These are phyloP conservation scores for Sergeia podlipaevii DNA, from an alignment of 208 protist species.

Conservation along the genomic window DNA sequence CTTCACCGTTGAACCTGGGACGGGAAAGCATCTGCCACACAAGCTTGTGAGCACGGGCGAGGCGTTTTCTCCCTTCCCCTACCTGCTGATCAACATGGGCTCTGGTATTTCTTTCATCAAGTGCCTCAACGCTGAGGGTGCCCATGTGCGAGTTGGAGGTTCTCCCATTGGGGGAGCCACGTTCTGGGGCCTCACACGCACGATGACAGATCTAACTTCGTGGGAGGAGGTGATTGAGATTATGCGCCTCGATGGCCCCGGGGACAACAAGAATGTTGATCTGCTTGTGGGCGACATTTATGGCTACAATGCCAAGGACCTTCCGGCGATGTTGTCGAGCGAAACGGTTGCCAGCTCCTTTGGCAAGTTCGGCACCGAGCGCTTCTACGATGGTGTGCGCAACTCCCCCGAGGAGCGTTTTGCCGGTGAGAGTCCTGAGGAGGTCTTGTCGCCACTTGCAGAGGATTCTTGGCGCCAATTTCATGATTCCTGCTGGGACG, in stretches of 20 bases:
- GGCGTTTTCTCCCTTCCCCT: conserved; percentile 85
- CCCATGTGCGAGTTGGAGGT: conserved; percentile 93
- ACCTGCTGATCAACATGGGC: conserved; percentile 97
- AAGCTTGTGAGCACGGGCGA: conserved; percentile 38
- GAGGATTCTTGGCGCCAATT: conserved; percentile 14
- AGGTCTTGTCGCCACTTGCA: background rate
- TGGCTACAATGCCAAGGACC: conserved; percentile 91
- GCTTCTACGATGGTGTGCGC: conserved; percentile 35
- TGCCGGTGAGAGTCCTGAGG: conserved; percentile 17
- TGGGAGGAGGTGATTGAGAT: conserved; percentile 96
- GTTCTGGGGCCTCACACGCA: conserved; percentile 94
- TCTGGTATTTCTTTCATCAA: conserved; percentile 97
- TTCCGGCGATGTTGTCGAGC: conserved; percentile 81
- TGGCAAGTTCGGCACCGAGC: conserved; percentile 83
- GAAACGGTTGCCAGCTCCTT: conserved; percentile 89
- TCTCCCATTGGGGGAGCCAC: conserved; percentile 96
- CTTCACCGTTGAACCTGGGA: conserved; percentile 74
- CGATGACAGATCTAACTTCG: conserved; percentile 90
- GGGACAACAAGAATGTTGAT: conserved; percentile 95
- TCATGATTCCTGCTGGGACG: conserved; percentile 15
- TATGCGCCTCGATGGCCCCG: conserved; percentile 88
- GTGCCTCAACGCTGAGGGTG: conserved; percentile 71
- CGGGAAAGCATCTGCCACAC: conserved; percentile 62
- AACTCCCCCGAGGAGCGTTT: conserved; percentile 17
- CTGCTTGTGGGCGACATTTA: conserved; percentile 98